Base-by-base conservation (phyloP, 179 eudicot genomes). In the Silene noctiflora region DNA sequence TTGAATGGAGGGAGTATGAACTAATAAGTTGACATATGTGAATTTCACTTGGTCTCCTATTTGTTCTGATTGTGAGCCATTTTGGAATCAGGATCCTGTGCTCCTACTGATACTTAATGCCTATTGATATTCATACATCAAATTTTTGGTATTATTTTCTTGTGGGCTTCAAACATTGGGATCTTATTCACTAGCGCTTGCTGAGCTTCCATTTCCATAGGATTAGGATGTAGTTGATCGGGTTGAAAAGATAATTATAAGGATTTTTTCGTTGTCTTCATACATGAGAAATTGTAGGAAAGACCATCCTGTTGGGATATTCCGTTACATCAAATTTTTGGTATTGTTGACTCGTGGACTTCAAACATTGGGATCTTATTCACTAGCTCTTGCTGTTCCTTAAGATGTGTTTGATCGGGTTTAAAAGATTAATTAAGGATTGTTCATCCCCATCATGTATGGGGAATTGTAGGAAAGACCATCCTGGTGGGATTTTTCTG, bases 101-200 rank as follows among this genome's bases (percentile, higher is more conserved):
- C 46, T 42, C 46, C 53, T 33, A n/a, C 42, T 19, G 20, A 16
- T 35, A 27, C 29, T 27, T 27, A 17, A 19, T 2, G 55, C 8
- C 13, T 8, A 68, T 68, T 21, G 16, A 68, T 39, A 9, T 46
- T 46, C 16, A 12, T 46, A 46, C 53, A 17, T 20, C 11, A 31
- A 48, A 44, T 14, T 11, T 48, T 22, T 46, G 21, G 21, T 14
- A n/a, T 39, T 44, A 4, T 35, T n/a, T 27, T 39, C 53, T 13
- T 29, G 44, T 14, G 59, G 56, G 19, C 19, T 44, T 69, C 3
- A 21, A 44, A 22, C 48, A 12, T 69, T n/a, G 33, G 73, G 56
- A 68, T 68, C 72, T 19, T 44, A 69, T 48, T 46, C 33, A 33
- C 51, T 12, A 69, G 25, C 25, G 24, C 73, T 69, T 69, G 59